A percentile compares a stretch with the other conserved stretches of the same genome.
These are phyloP conservation scores for Alternaria triticimaculans DNA, from an alignment of 2,329 filamentous ascomycete species.

Conservation along the genomic window DNA sequence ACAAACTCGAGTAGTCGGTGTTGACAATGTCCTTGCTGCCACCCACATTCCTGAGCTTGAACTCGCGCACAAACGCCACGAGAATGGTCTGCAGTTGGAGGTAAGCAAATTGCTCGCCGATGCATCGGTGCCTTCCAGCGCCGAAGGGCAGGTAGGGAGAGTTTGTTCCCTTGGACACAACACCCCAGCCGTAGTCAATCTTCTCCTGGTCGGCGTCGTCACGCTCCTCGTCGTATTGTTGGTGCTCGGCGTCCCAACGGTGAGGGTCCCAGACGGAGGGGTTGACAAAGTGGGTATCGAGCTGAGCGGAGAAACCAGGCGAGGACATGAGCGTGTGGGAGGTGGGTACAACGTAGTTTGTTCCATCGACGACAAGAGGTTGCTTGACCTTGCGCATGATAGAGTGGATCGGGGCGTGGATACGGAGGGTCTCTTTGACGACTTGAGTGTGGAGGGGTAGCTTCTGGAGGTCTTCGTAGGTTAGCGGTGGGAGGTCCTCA, in stretches of 20 bases:
- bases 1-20: conserved; percentile 68
- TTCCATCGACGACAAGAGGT: conserved; percentile 83
- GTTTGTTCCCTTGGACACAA: conserved; percentile 87
- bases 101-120: conserved; percentile 96
- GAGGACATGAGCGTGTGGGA: conserved; percentile 83
- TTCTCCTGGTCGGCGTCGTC: conserved; percentile 72
- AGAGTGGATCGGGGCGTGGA: conserved; percentile 93
- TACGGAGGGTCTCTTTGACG: conserved; percentile 88
- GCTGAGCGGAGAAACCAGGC: conserved; percentile 78
- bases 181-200: conserved; percentile 91
- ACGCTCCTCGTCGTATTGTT: conserved; percentile 53
- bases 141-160: conserved; percentile 95
- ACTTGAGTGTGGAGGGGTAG: conserved; percentile 83
- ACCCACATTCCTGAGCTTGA: conserved; percentile 80
- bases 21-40: conserved; percentile 72
- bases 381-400: conserved; percentile 92
- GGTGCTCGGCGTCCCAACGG: conserved; percentile 75
- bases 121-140: conserved; percentile 90
- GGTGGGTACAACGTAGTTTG: conserved; percentile 81
- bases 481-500: conserved; percentile 74
- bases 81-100: conserved; percentile 87
- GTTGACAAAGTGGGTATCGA: conserved; percentile 79
- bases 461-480: conserved; percentile 78
- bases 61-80: conserved; percentile 75
- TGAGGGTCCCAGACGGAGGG: conserved; percentile 87